Percentiles rank a stretch among this genome's conserved stretches.
Conservation (phyloP, 2,329 filamentous ascomycete genomes). For the Epicoccum sorghinum region DNA sequence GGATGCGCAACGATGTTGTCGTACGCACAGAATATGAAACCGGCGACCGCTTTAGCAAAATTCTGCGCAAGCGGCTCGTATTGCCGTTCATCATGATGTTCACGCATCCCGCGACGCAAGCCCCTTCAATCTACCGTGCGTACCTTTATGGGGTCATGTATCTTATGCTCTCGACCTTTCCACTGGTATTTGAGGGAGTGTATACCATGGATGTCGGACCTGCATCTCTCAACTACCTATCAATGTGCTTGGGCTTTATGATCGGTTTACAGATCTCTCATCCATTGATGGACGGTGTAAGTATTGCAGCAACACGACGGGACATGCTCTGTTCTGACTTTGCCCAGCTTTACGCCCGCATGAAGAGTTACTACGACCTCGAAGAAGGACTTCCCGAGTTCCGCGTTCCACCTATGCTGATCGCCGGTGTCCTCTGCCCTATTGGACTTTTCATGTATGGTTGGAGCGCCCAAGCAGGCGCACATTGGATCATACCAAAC, state of each 20-base stretch:
- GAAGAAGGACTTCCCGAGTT: conserved; percentile 50
- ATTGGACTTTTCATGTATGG: conserved; percentile 58
- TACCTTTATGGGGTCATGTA: conserved; percentile 68
- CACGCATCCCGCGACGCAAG: conserved; percentile 66
- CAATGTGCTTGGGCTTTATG: conserved; percentile 66
- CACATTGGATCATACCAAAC: conserved; percentile 63
- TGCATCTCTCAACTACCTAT: conserved; percentile 68
- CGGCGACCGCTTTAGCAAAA: conserved; percentile 32
- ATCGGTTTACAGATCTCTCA: conserved; percentile 50
- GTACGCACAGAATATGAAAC: conserved; percentile 50
- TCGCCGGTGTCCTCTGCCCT: conserved; percentile 59
- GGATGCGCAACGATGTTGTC: conserved; percentile 18
- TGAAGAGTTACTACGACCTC: conserved; percentile 30
- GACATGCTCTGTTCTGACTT: background rate
- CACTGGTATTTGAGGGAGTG: conserved; percentile 59
- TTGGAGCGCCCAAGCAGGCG: conserved; percentile 60
- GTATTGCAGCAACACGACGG: background rate
- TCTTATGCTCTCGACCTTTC: conserved; percentile 67
- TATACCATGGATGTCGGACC: conserved; percentile 64
- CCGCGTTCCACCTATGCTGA: conserved; percentile 60
- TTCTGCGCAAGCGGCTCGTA: conserved; percentile 34
- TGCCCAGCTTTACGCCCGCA: conserved; percentile 29
- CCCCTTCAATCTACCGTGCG: conserved; percentile 60
- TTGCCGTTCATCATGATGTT: conserved; percentile 58
- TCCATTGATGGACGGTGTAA: conserved; percentile 53